phyloP scores from a whole-genome alignment of 2,329 filamentous ascomycete species.

The Sporothrix schenckii region DNA sequence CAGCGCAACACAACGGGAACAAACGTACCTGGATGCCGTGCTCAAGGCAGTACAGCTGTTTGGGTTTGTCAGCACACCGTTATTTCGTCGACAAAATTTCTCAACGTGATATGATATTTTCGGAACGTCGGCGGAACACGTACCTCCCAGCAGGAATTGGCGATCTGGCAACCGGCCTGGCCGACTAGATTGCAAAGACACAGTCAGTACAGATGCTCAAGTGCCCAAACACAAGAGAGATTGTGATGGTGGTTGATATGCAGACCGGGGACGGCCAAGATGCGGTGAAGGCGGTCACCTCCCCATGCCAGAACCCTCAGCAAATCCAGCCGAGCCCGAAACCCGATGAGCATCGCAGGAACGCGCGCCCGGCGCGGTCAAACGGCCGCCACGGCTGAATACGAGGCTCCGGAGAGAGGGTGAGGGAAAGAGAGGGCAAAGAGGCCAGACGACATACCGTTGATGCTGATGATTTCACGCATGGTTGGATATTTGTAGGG shows the following conservation, averaged over 20 bases:
- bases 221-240: not conserved
- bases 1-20: slow-evolving; percentile 29
- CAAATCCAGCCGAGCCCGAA: not conserved
- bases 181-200: slow-evolving; percentile 70
- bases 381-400: too few species aligned
- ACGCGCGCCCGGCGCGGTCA: slow-evolving; percentile 2
- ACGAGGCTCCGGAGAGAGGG: slow-evolving; percentile 29
- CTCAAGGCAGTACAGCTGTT: slow-evolving; percentile 98
- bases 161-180: slow-evolving; percentile 99
- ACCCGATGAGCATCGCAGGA: not conserved
- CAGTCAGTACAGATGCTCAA: slow-evolving; percentile 51
- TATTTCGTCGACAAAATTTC: not conserved
- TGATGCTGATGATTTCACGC: slow-evolving; percentile 99
- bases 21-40: slow-evolving; percentile 92
- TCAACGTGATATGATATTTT: not conserved
- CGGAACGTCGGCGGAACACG: slow-evolving; percentile 44
- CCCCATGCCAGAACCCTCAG: slow-evolving; percentile 4
- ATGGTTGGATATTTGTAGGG: slow-evolving; percentile 63
- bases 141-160: slow-evolving; percentile 99
- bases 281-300: slow-evolving; percentile 34
- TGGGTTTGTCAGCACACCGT: slow-evolving; percentile 28
- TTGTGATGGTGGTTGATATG: not conserved
- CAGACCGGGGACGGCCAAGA: slow-evolving; percentile 6
- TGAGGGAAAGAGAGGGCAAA: slow-evolving; percentile 39
- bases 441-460: slow-evolving; percentile 66